Conservation (phyloP, 2,329 filamentous ascomycete genomes). For the Nakataea oryzae region DNA sequence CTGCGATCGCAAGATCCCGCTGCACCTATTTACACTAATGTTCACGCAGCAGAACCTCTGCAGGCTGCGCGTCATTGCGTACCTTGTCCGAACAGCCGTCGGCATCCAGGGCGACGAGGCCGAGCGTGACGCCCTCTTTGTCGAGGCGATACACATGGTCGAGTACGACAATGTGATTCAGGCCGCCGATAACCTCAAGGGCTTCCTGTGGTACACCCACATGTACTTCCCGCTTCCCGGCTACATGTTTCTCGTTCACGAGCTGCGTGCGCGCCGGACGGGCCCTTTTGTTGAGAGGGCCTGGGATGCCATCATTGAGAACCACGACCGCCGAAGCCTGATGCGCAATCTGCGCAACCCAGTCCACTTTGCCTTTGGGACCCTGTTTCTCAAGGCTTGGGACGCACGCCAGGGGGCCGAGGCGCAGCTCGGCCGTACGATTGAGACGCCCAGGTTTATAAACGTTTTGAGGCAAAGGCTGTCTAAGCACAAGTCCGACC, state of each 20-base stretch:
- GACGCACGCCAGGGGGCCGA: constrained; percentile 41
- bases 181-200: constrained; percentile 34
- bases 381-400: constrained; percentile 53
- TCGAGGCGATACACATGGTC: constrained; percentile 45
- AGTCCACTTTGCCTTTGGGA: constrained; percentile 46
- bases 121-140: constrained; percentile 41
- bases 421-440: constrained; percentile 28
- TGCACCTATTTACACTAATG: constrained; percentile 48
- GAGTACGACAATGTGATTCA: constrained; percentile 50
- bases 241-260: constrained; percentile 49
- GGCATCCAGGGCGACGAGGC: constrained; percentile 18
- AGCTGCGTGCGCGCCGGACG: constrained; percentile 38
- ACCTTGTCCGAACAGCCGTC: constrained; percentile 30
- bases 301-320: constrained; percentile 45
- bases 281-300: constrained; percentile 48
- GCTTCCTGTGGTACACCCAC: constrained; percentile 48
- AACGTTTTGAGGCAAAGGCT: constrained; percentile 32
- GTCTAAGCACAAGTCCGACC: constrained; percentile 11
- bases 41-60: constrained; percentile 46
- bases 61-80: constrained; percentile 45
- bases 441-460: constrained; percentile 35
- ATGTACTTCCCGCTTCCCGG: constrained; percentile 51
- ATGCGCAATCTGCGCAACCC: constrained; percentile 40
- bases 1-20: constrained; percentile 47
- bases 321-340: constrained; percentile 41